Base-by-base conservation (phyloP, 2,329 filamentous ascomycete species). In the Akanthomyces muscarius region DNA sequence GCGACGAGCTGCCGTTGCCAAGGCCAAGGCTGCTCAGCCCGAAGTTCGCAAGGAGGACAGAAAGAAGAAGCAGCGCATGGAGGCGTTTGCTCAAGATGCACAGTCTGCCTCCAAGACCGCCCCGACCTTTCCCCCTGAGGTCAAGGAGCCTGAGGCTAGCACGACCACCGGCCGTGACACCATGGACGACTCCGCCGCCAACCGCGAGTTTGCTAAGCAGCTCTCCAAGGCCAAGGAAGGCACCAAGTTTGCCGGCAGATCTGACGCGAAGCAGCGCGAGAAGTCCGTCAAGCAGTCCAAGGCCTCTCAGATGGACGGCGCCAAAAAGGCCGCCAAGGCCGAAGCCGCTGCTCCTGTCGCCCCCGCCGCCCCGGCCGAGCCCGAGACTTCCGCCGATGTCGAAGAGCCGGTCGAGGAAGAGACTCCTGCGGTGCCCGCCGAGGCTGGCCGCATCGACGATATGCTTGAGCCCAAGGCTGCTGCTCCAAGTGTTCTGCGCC, bases 361-460 rank as follows among this genome's bases (percentile, higher is more conserved):
- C 10, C 36, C 47, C 36, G 47, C 38, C 38, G 45, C 54, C 41
- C 36, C 28, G 11, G 82, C 84, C 54, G 81, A 85, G 7, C 90
- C 90, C 0, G 93, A 61, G 50, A 25, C 50, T 2, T 18, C 16
- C 21, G 36, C 25, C 28, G 4, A 86, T 51, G 90, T 86, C 59
- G 89, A 82, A 36, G 91, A 94, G 72, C 90, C 88, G 16, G 91
- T 95, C 70, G 90, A 96, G 70, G 91, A 96, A 70, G 80, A 89
- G 69, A 92, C 92, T 3, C 81, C 89, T 13, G 89, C 91, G 38
- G 80, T 85, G 42, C 79, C 85, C n/a, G 81, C 80, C 16, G 82
- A 85, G 63, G 82, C 84, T 64, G 86, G 84, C 61, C 90, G 90
- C 72, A 86, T 97, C 63, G 89, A 89, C 61, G 94, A 97, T 76